phyloP scores from a whole-genome alignment of 116 monocot species.

The Posidonia oceanica region DNA sequence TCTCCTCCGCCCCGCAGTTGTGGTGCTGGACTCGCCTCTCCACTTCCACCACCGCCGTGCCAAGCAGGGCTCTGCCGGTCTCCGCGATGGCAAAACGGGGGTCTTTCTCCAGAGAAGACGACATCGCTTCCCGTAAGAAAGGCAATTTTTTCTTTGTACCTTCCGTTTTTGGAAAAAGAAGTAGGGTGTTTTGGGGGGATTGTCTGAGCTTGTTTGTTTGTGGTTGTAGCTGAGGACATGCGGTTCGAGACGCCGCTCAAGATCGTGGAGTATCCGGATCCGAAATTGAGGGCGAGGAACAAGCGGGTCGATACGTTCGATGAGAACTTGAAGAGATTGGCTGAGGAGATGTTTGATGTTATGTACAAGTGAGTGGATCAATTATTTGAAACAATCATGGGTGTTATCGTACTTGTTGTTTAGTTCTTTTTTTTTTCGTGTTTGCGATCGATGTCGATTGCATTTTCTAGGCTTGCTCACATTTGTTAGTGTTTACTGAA shows the following conservation, averaged over 20 bases:
- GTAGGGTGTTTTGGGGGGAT: no score
- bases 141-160: no score
- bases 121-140: constrained; percentile 30
- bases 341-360: constrained; percentile 84
- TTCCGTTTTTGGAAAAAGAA: no score
- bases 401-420: background rate
- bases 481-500: no score
- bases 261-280: constrained; percentile 62
- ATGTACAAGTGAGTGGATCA: constrained; percentile 83
- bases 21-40: background rate
- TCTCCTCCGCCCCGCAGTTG: no score
- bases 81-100: no score
- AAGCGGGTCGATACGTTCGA: constrained; percentile 67
- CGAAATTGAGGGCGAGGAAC: constrained; percentile 53
- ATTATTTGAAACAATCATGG: background rate
- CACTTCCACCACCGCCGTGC: constrained; percentile 23
- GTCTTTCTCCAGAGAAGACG: constrained; percentile 18
- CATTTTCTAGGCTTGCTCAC: no score
- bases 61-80: constrained; percentile 1
- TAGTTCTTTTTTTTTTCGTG: background rate
- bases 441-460: background rate
- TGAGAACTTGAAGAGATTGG: constrained; percentile 59
- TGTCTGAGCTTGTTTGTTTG: no score
- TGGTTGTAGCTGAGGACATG: constrained; percentile 35
- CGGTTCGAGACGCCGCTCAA: constrained; percentile 40